Evolutionary conservation across 768 basidiomycete species (phyloP).

Genomic region (Tylopilus sp.): DNA sequence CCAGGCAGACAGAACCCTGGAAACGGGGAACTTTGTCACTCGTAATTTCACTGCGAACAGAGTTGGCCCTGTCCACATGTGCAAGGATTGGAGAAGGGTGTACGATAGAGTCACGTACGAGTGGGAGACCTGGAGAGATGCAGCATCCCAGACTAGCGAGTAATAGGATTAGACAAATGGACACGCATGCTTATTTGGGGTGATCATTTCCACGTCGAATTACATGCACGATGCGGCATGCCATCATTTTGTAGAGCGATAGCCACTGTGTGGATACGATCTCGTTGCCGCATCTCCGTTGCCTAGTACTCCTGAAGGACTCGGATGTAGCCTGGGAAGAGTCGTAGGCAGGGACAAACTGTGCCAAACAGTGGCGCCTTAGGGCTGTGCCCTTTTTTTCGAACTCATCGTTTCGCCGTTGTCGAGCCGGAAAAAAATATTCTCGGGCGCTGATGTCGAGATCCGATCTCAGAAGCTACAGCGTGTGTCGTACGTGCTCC

Average conservation of each 20-base stretch:
- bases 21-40: not conserved
- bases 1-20: not conserved
- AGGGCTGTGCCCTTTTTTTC: no score
- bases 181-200: no score
- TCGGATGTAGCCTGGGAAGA: no score
- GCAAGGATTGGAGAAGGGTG: not conserved
- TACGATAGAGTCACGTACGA: not conserved
- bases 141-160: not conserved
- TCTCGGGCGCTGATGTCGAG: not conserved
- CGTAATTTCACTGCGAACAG: not conserved
- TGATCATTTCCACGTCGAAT: no score
- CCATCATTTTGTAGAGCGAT: not conserved
- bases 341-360: no score
- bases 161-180: no score
- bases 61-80: not conserved
- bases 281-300: no score
- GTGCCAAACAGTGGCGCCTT: not conserved
- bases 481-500: not conserved
- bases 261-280: no score
- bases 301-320: no score
- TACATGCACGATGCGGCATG: not conserved
- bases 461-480: not conserved
- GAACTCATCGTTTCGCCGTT: not conserved
- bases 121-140: not conserved
- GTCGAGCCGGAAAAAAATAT: not conserved